Base-by-base conservation (phyloP, 306 rosid species). In the Quercus robur region DNA sequence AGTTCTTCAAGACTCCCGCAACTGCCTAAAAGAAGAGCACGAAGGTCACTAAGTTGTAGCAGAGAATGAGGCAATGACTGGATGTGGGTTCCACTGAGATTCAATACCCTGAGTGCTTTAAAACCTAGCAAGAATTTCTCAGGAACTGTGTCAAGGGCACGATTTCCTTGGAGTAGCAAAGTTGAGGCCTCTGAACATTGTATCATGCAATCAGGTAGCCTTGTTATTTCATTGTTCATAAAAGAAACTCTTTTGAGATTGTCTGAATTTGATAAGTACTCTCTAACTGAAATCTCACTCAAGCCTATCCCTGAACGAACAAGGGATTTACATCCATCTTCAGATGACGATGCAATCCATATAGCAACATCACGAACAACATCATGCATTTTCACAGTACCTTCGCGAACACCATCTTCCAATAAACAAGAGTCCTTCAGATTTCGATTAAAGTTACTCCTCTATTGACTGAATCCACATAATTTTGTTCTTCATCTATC, bases 251-350 rank as follows among this genome's bases (percentile, higher is more conserved):
- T 74, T 66, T 10, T 25, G 67, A 23, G 12, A 33, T 78, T 62
- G 25, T 73, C 9, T 25, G 56, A 64, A 35, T 73, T 28, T 38
- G 56, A 73, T 11, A 54, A n/a, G n/a, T n/a, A 31, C 67, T 73
- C 51, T 1, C 1, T 20, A 54, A 7, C 31, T 35, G 74, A 63
- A 17, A 80, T 64, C 78, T 62, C 69, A 41, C 57, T 54, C 12
- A 73, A 58, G 19, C 23, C 78, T 5, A 73, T 80, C 21, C 83
- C 74, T 25, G 83, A 63, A 5, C 17, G 74, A 20, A 80, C 74
- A 23, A 63, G 30, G 23, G 56, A 80, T 56, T 73, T 54, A 21
- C 18, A 17, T 4, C 15, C 49, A 31, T 54, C 78, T 51, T 55
- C 68, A 4, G 1, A 6, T 0, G 58, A 80, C 0, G 35, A 59